Evolutionary conservation across 495 filamentous ascomycete genomes (phyloP).

Genomic region (Hyaloscypha variabilis): DNA sequence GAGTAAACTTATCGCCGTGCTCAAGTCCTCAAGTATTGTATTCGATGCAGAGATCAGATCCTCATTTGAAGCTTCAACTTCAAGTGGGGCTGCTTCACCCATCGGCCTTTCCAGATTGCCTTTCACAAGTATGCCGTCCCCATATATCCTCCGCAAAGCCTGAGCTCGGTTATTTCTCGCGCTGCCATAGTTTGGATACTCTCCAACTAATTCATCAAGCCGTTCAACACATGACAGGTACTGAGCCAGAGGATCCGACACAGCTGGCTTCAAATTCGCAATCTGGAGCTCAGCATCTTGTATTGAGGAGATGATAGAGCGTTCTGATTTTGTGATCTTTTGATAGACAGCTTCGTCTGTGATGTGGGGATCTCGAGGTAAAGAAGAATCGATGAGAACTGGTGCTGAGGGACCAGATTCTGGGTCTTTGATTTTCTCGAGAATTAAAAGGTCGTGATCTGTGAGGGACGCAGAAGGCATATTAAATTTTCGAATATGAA

Average conservation of each 20-base stretch:
- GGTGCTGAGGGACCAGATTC: conserved; percentile 62
- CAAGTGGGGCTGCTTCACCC: conserved; percentile 5
- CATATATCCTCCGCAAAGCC: conserved; percentile 59
- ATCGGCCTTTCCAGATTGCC: conserved; percentile 28
- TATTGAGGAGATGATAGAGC: conserved; percentile 50
- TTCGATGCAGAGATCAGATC: conserved; percentile 34
- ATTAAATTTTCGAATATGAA: conserved; percentile 19
- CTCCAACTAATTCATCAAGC: conserved; percentile 56
- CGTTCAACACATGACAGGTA: conserved; percentile 44
- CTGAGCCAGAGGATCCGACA: conserved; percentile 29
- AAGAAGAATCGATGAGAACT: conserved; percentile 54
- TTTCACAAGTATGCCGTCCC: conserved; percentile 43
- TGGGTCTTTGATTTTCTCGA: conserved; percentile 79
- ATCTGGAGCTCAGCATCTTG: conserved; percentile 50
- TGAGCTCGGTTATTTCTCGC: conserved; percentile 81
- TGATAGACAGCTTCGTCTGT: conserved; percentile 36
- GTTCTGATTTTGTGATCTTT: conserved; percentile 43
- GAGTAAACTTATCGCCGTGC: conserved; percentile 67
- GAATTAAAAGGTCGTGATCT: conserved; percentile 68
- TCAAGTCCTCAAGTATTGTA: conserved; percentile 60
- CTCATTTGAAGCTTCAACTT: conserved; percentile 8
- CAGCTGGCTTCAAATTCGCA: conserved; percentile 34
- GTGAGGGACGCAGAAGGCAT: conserved; percentile 61
- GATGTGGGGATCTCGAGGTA: conserved; percentile 65
- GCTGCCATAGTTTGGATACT: conserved; percentile 70